Evolutionary conservation across 225 moss, liverwort and hornwort species (phyloP).

Genomic region (Sphagnum contortum): DNA sequence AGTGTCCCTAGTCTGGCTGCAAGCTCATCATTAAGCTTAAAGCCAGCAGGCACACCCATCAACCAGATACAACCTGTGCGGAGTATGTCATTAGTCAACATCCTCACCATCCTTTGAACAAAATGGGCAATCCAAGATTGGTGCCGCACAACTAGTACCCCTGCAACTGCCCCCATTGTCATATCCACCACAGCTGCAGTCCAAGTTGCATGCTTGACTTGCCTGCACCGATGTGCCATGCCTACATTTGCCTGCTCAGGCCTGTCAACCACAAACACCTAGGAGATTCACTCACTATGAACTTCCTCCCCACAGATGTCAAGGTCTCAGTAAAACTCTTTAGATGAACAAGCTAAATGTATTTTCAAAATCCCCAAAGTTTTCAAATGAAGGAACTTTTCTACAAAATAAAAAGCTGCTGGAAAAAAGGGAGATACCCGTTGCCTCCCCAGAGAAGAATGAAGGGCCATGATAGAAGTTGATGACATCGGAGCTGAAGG

Average conservation of each 20-base stretch:
- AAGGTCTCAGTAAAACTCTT: too few species aligned
- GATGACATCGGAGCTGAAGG: conserved; percentile 69
- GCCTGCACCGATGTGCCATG: conserved; percentile 59
- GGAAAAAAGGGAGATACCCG: conserved; percentile 33
- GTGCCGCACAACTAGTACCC: conserved; percentile 52
- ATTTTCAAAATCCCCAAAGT: too few species aligned
- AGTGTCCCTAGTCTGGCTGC: conserved; percentile 78
- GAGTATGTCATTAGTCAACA: conserved; percentile 81
- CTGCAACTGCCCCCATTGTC: conserved; percentile 62
- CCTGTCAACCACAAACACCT: conserved; percentile 17
- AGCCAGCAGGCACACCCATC: conserved; percentile 97
- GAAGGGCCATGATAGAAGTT: conserved; percentile 91
- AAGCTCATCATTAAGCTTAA: conserved; percentile 94
- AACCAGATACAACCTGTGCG: conserved; percentile 96
- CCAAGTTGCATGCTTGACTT: conserved; percentile 57
- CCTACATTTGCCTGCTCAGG: conserved; percentile 85
- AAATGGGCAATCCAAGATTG: conserved; percentile 43
- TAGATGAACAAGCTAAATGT: too few species aligned
- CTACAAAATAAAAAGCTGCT: too few species aligned
- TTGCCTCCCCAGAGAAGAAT: conserved; percentile 83
- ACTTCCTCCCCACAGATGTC: too few species aligned
- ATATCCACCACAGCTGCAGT: conserved; percentile 69
- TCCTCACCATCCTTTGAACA: conserved; percentile 35
- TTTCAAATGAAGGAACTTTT: too few species aligned
- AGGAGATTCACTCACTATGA: too few species aligned